A percentile compares a stretch with the other conserved stretches of the same genome.
Evolutionary conservation across 2,329 filamentous ascomycete genomes (phyloP).

Genomic region (Neurospora sp.): DNA sequence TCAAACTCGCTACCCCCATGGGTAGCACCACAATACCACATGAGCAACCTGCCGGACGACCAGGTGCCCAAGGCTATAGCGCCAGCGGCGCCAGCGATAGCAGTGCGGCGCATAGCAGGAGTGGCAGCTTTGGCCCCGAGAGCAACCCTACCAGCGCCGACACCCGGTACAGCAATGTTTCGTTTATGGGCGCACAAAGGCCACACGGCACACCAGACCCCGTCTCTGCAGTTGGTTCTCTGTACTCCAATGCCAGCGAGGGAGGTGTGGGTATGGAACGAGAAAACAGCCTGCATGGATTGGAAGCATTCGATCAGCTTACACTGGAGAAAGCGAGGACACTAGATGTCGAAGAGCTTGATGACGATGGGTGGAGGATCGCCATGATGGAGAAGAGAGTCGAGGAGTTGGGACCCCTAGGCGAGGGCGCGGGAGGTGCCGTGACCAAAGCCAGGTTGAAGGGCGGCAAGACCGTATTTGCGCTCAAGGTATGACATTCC

Average conservation of each 20-base stretch:
- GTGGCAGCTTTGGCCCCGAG: slow-evolving; percentile 70
- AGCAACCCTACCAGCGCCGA: slow-evolving; percentile 79
- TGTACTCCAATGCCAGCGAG: slow-evolving; percentile 73
- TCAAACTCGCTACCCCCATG: slow-evolving; percentile 83
- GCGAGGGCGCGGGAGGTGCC: slow-evolving; percentile 90
- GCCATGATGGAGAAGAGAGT: slow-evolving; percentile 85
- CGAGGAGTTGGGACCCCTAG: slow-evolving; percentile 76
- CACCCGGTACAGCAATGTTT: slow-evolving; percentile 76
- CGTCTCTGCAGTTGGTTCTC: slow-evolving; percentile 75
- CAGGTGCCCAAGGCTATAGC: slow-evolving; percentile 48
- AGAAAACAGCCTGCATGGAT: slow-evolving; percentile 67
- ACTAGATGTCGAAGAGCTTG: slow-evolving; percentile 85
- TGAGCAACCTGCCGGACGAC: slow-evolving; percentile 46
- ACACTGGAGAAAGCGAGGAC: slow-evolving; percentile 72
- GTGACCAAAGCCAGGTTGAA: slow-evolving; percentile 86
- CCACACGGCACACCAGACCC: slow-evolving; percentile 68
- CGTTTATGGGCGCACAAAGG: slow-evolving; percentile 62
- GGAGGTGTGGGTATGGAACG: slow-evolving; percentile 64
- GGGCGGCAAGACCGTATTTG: slow-evolving; percentile 89
- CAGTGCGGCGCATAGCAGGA: slow-evolving; percentile 68
- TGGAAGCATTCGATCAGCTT: slow-evolving; percentile 71
- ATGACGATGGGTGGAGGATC: slow-evolving; percentile 91
- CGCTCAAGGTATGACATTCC: slow-evolving; percentile 63
- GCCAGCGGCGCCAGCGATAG: slow-evolving; percentile 71
- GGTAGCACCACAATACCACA: slow-evolving; percentile 66